Base-by-base conservation (phyloP, 352 stramenopile species). In the Plasmopara halstedii region DNA sequence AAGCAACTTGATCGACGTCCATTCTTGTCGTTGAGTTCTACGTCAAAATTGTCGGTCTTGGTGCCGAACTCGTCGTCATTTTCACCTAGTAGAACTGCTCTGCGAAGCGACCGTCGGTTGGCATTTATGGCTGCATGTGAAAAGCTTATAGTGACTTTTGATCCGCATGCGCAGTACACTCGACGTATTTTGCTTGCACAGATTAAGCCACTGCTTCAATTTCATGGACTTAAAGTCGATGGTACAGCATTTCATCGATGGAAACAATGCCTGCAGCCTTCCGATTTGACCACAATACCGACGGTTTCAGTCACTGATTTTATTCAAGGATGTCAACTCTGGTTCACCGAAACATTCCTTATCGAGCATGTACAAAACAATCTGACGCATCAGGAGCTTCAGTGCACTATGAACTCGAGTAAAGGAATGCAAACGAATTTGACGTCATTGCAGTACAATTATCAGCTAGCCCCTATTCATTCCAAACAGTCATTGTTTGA, bases 101-200 rank as follows among this genome's bases (percentile, higher is more conserved):
- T 26, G 15, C 35, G 45, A 48, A 45, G 27, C 4, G 45, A 37
- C 13, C 53, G 58, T 4, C 58, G 33, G 9, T 43, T 80, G 26
- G 38, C 70, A 25, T 80, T 85, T 34, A 61, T 71, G 43, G 56
- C 60, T 27, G 55, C 57, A 13, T 85, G 76, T 27, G 60, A 75
- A 27, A 55, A 72, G 10, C 64, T 85, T 34, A 58, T 84, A 23
- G 32, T 56, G 11, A 41, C 34, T 2, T 86, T 84, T 25, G 70
- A 84, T 42, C 58, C 62, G 0, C 46, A 73, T 2, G 56, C 58
- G 6, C 51, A 46, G 19, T 46, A 64, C 15, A 67, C 54, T 35
- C 56, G 69, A 19, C 43, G 37, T 18, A 50, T 83, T 5, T 62
- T 58, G 14, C 27, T 76, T 7, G 14, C 41, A 5, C 50, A 65